phyloP scores from a whole-genome alignment of 2,329 filamentous ascomycete species.

The Microdochium nivale region DNA sequence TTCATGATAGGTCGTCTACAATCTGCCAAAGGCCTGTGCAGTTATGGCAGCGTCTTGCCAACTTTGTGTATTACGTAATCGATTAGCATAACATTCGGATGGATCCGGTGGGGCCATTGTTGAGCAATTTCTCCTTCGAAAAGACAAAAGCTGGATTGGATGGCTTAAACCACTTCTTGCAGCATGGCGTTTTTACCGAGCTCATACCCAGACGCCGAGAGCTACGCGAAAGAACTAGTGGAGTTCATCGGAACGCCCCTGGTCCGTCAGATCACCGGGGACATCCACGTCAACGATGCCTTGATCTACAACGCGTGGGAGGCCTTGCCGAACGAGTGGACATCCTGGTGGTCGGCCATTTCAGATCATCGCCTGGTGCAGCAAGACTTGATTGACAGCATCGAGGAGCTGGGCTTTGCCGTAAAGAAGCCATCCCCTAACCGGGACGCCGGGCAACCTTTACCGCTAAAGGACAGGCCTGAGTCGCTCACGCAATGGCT shows the following conservation, averaged over 20 bases:
- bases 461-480: slow-evolving; percentile 4
- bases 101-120: too few relatives aligned
- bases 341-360: slow-evolving; percentile 16
- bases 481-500: slow-evolving; percentile 15
- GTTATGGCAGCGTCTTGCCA: too few relatives aligned
- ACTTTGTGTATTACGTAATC: too few relatives aligned
- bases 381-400: slow-evolving; percentile 18
- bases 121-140: too few relatives aligned
- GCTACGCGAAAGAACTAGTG: slow-evolving; percentile 13
- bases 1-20: too few relatives aligned
- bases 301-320: slow-evolving; percentile 20
- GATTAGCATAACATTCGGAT: too few relatives aligned
- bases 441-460: not conserved
- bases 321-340: slow-evolving; percentile 19
- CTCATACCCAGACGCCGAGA: slow-evolving; percentile 1
- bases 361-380: slow-evolving; percentile 20
- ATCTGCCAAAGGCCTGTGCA: too few relatives aligned
- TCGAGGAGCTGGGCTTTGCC: slow-evolving; percentile 9
- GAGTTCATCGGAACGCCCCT: slow-evolving; percentile 16
- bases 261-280: slow-evolving; percentile 21
- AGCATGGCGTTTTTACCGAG: not conserved
- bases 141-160: too few relatives aligned
- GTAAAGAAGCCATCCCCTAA: not conserved
- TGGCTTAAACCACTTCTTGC: not conserved
- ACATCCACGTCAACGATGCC: slow-evolving; percentile 25